Base-by-base conservation (phyloP, 306 rosid species). In the Vigna trinervia region DNA sequence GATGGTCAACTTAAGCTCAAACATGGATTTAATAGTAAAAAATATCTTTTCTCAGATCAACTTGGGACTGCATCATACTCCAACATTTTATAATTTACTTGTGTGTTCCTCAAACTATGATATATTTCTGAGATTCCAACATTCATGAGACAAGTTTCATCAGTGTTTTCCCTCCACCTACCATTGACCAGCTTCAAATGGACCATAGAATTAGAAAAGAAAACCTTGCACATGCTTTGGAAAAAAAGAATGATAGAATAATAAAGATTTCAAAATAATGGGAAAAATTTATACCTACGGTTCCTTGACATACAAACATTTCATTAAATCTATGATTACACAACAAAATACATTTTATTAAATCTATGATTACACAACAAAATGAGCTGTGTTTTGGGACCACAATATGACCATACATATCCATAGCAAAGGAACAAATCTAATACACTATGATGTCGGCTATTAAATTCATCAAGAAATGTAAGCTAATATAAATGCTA, bases 91-190 rank as follows among this genome's bases (percentile, higher is more conserved):
- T 8, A 5, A 41, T 62, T 79, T 45, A 66, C 57, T 47, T 60
- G 58, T 57, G 80, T 34, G 38, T 34, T 39, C 74, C 66, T 53
- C 53, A 26, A 53, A 32, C 50, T 77, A n/a, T 67, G 61, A 12
- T 38, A 58, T 14, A 36, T 46, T 23, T 19, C 50, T 78, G 8
- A 78, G 76, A 59, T 26, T 45, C 71, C 47, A 70, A 57, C 64
- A 62, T 13, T 65, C 43, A 53, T 39, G 45, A 53, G 14, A 39
- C 36, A 23, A 39, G 46, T 6, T 76, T 76, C 14, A 36, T 62
- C 68, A n/a, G 3, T 62, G 60, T 45, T 45, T 45, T 45, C 0
- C 34, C 12, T 41, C 46, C 46, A 41, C 46, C 46, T 41, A 41
- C 46, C 46, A 41, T 41, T 41, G 38, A 62, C 15, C 34, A 65